These are phyloP conservation scores for Cyclotella baltica DNA, from an alignment of 108 stramenopile genomes.

Conservation along the genomic window DNA sequence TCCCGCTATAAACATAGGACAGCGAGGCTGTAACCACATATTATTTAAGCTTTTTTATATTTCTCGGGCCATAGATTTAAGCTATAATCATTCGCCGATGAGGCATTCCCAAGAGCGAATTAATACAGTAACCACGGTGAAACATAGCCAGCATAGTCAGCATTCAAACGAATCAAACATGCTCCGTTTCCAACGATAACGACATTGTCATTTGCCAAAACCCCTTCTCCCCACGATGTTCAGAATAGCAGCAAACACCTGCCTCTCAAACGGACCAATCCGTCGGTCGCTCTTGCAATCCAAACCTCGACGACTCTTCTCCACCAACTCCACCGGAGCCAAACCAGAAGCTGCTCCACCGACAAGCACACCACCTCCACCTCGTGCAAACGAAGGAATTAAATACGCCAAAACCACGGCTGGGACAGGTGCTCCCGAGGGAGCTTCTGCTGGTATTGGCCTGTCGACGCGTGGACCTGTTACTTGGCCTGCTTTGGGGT, in stretches of 20 bases:
- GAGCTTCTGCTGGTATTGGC: slow-evolving; percentile 8
- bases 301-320: slow-evolving; percentile 4
- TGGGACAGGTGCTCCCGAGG: slow-evolving; percentile 51
- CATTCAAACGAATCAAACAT: too few species aligned
- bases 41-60: too few species aligned
- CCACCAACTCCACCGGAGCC: background rate
- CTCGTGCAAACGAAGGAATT: slow-evolving; percentile 18
- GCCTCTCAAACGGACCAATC: background rate
- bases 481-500: slow-evolving; percentile 81
- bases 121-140: too few species aligned
- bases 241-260: background rate
- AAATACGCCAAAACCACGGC: slow-evolving; percentile 61
- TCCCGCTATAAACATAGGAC: too few species aligned
- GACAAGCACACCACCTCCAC: background rate
- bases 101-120: too few species aligned
- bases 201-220: too few species aligned
- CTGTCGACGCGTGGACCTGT: slow-evolving; percentile 73
- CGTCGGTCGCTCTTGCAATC: slow-evolving; percentile 3
- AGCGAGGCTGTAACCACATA: too few species aligned
- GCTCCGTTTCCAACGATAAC: too few species aligned
- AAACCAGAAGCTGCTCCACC: background rate
- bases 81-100: too few species aligned
- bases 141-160: too few species aligned
- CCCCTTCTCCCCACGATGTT: background rate
- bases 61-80: too few species aligned